Percentiles rank a stretch among this genome's conserved stretches.
Evolutionary conservation across 345 rosid genomes (phyloP).

Genomic region (Eucalyptus pauciflora): DNA sequence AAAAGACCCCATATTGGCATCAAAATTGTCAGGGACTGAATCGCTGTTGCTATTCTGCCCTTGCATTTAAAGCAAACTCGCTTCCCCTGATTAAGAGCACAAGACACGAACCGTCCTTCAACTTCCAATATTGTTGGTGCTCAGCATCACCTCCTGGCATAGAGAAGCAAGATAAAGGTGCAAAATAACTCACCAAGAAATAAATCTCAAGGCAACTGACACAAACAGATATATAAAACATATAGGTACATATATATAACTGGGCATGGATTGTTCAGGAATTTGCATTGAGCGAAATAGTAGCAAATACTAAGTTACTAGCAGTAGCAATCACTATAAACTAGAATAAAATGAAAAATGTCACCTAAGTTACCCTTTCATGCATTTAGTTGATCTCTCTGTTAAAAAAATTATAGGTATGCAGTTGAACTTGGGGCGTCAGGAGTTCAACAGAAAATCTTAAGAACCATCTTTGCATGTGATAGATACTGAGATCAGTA

Average conservation of each 20-base stretch:
- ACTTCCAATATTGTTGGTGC: neutral
- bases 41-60: constrained; percentile 33
- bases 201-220: neutral
- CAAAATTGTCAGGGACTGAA: constrained; percentile 41
- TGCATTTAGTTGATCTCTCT: neutral
- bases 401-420: neutral
- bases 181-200: neutral
- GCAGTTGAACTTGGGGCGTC: neutral
- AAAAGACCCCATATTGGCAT: constrained; percentile 40
- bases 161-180: neutral
- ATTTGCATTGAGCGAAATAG: neutral
- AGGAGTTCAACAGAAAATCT: neutral
- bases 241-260: neutral
- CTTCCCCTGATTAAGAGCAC: constrained; percentile 5
- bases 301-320: neutral
- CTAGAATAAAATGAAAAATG: neutral
- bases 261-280: neutral
- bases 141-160: neutral
- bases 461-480: neutral
- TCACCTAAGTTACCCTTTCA: neutral
- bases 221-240: neutral
- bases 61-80: constrained; percentile 41
- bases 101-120: constrained; percentile 1
- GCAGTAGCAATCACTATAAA: neutral
- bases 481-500: neutral